Evolutionary conservation across 768 basidiomycete species (phyloP), one percentile per base, ranked within the genome.

Genomic region (Termitomyces sp.): DNA sequence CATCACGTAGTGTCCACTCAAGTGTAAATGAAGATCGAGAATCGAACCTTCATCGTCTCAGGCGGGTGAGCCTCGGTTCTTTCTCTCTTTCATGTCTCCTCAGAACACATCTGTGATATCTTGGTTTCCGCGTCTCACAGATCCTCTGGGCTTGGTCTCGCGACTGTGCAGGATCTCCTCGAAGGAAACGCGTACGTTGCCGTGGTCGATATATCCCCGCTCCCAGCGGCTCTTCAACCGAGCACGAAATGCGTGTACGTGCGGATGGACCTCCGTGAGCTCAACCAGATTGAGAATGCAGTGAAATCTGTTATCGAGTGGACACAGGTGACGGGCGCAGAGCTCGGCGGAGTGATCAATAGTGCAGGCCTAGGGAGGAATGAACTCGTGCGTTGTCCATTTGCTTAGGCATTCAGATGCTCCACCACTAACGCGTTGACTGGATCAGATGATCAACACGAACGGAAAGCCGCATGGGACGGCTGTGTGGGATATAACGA

Each of bases 281-380:
- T 77, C 32, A 57, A 62, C 4, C 71, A 80, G 63, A 73, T 82
- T 44, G 67, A 76, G 52, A 63, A 65, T 6, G 79, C 79, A 5
- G 77, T 84, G 18, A 69, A 75, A 15, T 62, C 65, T 33, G 76
- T 74, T 2, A 72, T 79, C 0, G 69, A 70, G 48, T 84, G 81
- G 82, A 68, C 76, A 2, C 64, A 71, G 28, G 71, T 73, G 49
- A 81, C 80, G 0, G 73, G 74, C 6, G 78, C 80, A 7, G 68
- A 72, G 32, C 71, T 87, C n/a, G 85, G 85, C 7, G 85, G 86
- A 9, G 81, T 87, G 4, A 77, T 87, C 9, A 84, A 85, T 66
- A 81, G 81, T 62, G 86, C 84, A 4, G 86, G 86, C 4, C 78
- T 85, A 0, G 86, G 54, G 24, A 39, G 12, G 32, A 40, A 32